phyloP scores from a whole-genome alignment of 306 rosid species.

The Dalbergia cochinchinensis region DNA sequence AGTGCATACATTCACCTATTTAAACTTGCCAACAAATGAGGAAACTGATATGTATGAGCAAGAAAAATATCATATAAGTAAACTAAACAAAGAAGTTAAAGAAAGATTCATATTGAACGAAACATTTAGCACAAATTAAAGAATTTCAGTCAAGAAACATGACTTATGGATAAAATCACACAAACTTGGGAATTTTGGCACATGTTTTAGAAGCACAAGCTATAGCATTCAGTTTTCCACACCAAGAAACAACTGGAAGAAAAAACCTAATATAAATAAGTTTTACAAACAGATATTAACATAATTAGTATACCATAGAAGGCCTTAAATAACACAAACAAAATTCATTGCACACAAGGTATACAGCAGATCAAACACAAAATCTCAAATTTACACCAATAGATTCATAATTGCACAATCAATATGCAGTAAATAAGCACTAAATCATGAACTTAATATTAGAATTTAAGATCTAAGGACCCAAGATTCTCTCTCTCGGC shows the following conservation, averaged over 20 bases:
- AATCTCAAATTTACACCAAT: slow-evolving; percentile 21
- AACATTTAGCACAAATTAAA: slow-evolving; percentile 4
- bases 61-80: no score
- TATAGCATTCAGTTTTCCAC: slow-evolving; percentile 94
- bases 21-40: no score
- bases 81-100: no score
- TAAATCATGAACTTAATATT: background rate
- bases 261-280: background rate
- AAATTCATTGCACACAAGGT: slow-evolving; percentile 19
- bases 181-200: slow-evolving; percentile 92
- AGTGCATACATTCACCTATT: no score
- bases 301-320: background rate
- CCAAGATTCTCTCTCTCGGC: no score
- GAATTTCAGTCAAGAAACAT: background rate
- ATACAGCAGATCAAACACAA: slow-evolving; percentile 14
- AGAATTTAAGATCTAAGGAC: background rate
- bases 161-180: background rate
- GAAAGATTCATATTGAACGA: slow-evolving; percentile 2
- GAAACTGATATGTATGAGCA: no score
- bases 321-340: slow-evolving; percentile 1
- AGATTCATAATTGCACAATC: slow-evolving; percentile 13
- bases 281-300: background rate
- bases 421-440: background rate
- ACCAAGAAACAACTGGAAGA: slow-evolving; percentile 88
- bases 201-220: slow-evolving; percentile 98